Conservation (phyloP, 331 rosid genomes). For the Cydonia oblonga region DNA sequence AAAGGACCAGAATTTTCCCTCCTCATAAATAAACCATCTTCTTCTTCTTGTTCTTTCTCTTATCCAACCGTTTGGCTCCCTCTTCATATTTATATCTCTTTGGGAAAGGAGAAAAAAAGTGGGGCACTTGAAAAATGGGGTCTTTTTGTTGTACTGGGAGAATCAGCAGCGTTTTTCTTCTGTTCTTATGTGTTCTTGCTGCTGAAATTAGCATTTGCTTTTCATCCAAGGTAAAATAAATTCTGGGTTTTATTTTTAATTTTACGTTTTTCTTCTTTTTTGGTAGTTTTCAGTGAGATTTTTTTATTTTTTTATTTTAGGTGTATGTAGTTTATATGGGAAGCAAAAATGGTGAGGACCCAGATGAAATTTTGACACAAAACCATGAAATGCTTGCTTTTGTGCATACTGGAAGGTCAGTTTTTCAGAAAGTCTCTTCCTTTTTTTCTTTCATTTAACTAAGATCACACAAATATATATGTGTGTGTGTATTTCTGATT, state of each 20-base stretch:
- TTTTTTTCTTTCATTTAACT: background rate
- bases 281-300: background rate
- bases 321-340: constrained; percentile 85
- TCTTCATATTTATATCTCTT: background rate
- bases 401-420: constrained; percentile 60
- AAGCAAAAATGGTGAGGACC: constrained; percentile 47
- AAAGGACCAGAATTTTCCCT: background rate
- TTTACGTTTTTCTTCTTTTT: background rate
- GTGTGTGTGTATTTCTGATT: background rate
- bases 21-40: background rate
- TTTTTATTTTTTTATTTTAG: constrained; percentile 21
- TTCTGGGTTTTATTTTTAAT: background rate
- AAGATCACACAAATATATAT: too few species aligned
- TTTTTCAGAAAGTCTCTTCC: background rate
- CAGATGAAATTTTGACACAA: constrained; percentile 46
- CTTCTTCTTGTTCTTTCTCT: background rate
- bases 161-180: constrained; percentile 14
- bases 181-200: constrained; percentile 34
- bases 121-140: constrained; percentile 23
- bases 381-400: constrained; percentile 56
- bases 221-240: constrained; percentile 41
- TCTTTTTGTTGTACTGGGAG: constrained; percentile 17
- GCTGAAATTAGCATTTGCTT: constrained; percentile 33
- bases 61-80: background rate
- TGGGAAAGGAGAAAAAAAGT: background rate